Evolutionary conservation across 2,329 filamentous ascomycete species (phyloP), one percentile per base, ranked within the genome.

Genomic region (Cercospora sojina): DNA sequence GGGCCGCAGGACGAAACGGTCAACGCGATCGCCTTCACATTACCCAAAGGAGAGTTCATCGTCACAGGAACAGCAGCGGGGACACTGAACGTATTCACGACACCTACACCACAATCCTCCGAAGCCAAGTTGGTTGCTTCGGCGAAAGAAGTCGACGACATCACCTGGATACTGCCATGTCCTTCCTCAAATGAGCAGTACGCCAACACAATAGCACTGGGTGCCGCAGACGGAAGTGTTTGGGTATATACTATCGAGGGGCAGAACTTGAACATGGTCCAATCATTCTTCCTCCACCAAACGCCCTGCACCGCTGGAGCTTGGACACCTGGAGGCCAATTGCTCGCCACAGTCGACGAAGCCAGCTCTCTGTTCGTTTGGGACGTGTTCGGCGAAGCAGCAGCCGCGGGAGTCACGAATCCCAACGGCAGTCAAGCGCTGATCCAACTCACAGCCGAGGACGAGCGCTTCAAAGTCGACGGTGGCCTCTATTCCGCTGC

Each of bases 1-100:
- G 90, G 94, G n/a, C 93, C 93, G 55, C 95, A 99, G 82, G 89
- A 87, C 53, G 95, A 99, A 81, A 95, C 91, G 13, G 90, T 99
- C 77, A 97, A 95, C 77, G 87, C 92, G 2, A 86, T 97, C 3
- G 82, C 88, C 7, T 99, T 97, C 79, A 96, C 93, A 0, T 83
- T 91, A 53, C 93, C 93, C 0, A 84, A 85, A 64, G 95, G 95
- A 65, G 90, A 96, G 64, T 95, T 91, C 75, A 84, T 96, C 13
- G 85, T 95, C n/a, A 93, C 91, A 5, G 95, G 89, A 5, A 95
- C 94, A 7, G 81, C 98, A 69, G 95, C 98, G 77, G 95, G 95
- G 10, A 88, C 88, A 70, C 77, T 99, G 72, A 87, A 90, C 70
- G 88, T 88, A 13, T 78, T 75, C 70, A 69, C 64, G 12, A 77